Base-by-base conservation (phyloP, 208 protist species). In the Crithidia thermophila region DNA sequence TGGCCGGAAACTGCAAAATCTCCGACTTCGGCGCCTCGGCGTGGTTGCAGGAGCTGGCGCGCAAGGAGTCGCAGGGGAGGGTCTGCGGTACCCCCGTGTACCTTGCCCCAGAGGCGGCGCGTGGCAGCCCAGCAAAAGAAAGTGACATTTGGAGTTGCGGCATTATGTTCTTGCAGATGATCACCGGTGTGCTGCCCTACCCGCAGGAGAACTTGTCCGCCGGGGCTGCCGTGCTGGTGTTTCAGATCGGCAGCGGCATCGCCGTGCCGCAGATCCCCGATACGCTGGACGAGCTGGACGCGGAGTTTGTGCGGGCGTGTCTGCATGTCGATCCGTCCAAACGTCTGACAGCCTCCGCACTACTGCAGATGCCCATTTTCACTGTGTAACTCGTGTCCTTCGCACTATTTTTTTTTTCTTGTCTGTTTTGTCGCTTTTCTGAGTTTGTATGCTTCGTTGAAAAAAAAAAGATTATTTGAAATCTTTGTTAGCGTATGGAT, bases 111-210 rank as follows among this genome's bases (percentile, higher is more conserved):
- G 92, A 97, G 77, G 88, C 90, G 8, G 88, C 87, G 20, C 74
- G 81, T 9, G 92, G 92, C 36, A 80, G 57, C 27, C 75, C 92
- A 2, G 85, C 77, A 49, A 81, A 82, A 62, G 75, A 82, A 40
- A 94, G 85, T 28, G 92, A 97, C 64, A 81, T 97, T 30, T 97
- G 90, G 88, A 91, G 86, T 28, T 90, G 89, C 50, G 92, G 92
- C 34, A 88, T 97, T 43, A 90, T 93, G 78, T 93, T 91, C 49
- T 59, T 94, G 45, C 87, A 97, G 77, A 87, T 95, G 37, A 68
- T 95, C 55, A 93, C 82, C 2, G 92, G 92, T 11, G 58, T 42
- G 23, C 65, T 95, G 59, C 89, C 92, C 14, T 97, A 95, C 71
- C n/a, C 87, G 11, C 52, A 71, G 30, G 61, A 81, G 45, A 72